A percentile compares a stretch with the other conserved stretches of the same genome.
These are phyloP conservation scores for Nemania serpens DNA, from an alignment of 2,329 filamentous ascomycete genomes.

Conservation along the genomic window DNA sequence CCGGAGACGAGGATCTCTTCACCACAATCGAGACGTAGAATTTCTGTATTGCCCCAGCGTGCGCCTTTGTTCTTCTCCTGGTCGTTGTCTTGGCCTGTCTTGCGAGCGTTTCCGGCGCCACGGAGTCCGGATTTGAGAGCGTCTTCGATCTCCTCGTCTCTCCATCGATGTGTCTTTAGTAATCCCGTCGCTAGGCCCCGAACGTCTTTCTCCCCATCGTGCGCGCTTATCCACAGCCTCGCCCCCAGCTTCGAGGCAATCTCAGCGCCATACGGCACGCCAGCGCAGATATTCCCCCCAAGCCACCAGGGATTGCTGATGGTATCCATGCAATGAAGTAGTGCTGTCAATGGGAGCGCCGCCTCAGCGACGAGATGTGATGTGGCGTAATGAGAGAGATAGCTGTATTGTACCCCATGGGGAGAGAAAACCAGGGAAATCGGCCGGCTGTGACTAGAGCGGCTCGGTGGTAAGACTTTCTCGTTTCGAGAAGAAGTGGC, in stretches of 20 bases:
- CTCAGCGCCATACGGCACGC: slow-evolving; percentile 60
- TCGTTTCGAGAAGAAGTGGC: slow-evolving; percentile 27
- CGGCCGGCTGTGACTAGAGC: slow-evolving; percentile 42
- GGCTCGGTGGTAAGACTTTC: slow-evolving; percentile 14
- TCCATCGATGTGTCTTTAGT: slow-evolving; percentile 53
- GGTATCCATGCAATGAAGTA: slow-evolving; percentile 67
- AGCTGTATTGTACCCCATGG: slow-evolving; percentile 61
- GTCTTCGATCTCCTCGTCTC: slow-evolving; percentile 50
- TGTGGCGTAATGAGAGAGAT: slow-evolving; percentile 59
- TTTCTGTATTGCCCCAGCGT: slow-evolving; percentile 43
- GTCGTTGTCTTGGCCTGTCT: slow-evolving; percentile 16
- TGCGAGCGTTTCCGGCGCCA: neutral
- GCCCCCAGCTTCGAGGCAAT: slow-evolving; percentile 59
- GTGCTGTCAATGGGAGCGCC: slow-evolving; percentile 64
- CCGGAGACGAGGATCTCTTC: slow-evolving; percentile 50
- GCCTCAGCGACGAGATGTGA: slow-evolving; percentile 60
- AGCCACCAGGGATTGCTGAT: slow-evolving; percentile 65
- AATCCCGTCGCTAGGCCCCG: slow-evolving; percentile 56
- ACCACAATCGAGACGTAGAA: slow-evolving; percentile 48
- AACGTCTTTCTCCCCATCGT: slow-evolving; percentile 64
- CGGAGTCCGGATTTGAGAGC: slow-evolving; percentile 28
- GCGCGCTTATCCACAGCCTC: slow-evolving; percentile 63
- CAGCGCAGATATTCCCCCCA: slow-evolving; percentile 62
- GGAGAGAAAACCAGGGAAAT: slow-evolving; percentile 69
- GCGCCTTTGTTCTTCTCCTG: slow-evolving; percentile 13